These are phyloP conservation scores for Colletotrichum musicola DNA, from an alignment of 2,329 filamentous ascomycete species.

Conservation along the genomic window DNA sequence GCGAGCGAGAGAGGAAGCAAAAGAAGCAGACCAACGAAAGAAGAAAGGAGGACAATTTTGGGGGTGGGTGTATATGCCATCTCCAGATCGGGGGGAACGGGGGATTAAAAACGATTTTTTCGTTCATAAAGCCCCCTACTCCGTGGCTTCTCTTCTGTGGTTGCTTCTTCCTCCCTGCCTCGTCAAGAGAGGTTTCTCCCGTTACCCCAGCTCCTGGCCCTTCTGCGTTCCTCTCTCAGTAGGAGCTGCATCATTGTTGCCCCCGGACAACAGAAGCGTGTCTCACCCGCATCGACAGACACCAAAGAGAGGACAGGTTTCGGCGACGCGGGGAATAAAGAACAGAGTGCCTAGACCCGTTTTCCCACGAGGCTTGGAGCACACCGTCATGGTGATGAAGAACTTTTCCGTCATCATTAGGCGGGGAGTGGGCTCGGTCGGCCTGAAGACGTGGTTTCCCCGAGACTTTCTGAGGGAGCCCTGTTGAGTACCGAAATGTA, in stretches of 20 bases:
- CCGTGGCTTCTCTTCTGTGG: constrained; percentile 27
- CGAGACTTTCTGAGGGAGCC: too few relatives aligned
- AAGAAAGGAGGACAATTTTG: background rate
- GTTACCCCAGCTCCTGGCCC: constrained; percentile 34
- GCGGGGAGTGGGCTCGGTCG: too few relatives aligned
- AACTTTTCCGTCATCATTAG: background rate
- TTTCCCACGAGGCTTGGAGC: too few relatives aligned
- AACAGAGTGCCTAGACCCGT: too few relatives aligned
- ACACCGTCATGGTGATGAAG: constrained; percentile 19
- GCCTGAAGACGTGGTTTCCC: too few relatives aligned
- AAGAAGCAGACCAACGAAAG: constrained; percentile 21
- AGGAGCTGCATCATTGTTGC: background rate
- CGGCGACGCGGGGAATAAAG: too few relatives aligned
- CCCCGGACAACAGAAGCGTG: constrained; percentile 3
- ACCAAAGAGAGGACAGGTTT: background rate
- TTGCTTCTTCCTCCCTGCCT: background rate
- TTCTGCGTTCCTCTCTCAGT: constrained; percentile 19
- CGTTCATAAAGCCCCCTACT: constrained; percentile 24
- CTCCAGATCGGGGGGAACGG: constrained; percentile 14
- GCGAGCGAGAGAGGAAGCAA: background rate
- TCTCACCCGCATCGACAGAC: constrained; percentile 25
- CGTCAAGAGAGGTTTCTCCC: background rate
- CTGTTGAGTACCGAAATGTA: background rate
- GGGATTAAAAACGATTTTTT: constrained; percentile 4
- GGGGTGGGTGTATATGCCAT: background rate